Conservation (phyloP, 2,329 filamentous ascomycete genomes). For the Botryotinia narcissicola region DNA sequence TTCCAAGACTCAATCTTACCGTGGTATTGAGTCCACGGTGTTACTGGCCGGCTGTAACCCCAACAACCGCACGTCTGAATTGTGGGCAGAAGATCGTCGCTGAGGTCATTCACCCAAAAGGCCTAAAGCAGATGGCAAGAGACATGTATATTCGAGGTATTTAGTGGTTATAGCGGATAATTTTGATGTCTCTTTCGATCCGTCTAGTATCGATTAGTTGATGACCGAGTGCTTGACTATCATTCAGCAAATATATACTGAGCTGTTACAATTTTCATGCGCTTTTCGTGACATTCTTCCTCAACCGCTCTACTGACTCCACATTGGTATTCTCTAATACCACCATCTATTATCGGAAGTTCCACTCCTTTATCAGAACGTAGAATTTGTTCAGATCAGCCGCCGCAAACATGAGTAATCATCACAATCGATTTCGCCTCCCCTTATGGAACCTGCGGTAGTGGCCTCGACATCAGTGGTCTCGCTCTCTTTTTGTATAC, state of each 20-base stretch:
- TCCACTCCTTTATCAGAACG: too few species aligned
- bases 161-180: not conserved
- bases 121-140: rapidly evolving
- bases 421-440: too few species aligned
- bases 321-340: not conserved
- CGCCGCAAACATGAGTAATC: too few species aligned
- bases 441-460: too few species aligned
- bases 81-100: not conserved
- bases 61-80: rapidly evolving
- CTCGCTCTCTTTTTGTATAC: not conserved
- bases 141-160: not conserved
- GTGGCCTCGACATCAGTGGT: not conserved
- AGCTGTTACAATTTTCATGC: not conserved
- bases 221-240: not conserved
- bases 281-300: not conserved
- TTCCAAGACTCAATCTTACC: not conserved
- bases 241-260: not conserved
- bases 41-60: not conserved
- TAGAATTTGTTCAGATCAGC: too few species aligned
- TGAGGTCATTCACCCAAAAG: not conserved
- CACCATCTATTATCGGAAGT: not conserved
- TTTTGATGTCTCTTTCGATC: not conserved
- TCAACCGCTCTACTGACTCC: not conserved
- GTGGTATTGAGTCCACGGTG: not conserved
- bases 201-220: not conserved